These are phyloP conservation scores for Russula brevipes DNA, from an alignment of 768 basidiomycete species.

Conservation along the genomic window DNA sequence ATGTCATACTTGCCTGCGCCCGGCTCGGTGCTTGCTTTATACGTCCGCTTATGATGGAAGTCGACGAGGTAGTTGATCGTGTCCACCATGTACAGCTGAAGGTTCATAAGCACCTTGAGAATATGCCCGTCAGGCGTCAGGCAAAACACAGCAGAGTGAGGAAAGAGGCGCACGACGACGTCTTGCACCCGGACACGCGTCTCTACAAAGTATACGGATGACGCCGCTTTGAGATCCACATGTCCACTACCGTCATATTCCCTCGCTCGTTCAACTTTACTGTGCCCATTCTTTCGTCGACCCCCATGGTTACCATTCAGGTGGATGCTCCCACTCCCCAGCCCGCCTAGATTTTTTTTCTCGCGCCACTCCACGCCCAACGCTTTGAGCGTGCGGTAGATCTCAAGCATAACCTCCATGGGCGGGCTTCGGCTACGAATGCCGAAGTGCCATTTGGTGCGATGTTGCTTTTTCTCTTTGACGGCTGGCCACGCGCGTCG, in stretches of 20 bases:
- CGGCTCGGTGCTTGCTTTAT: constrained; percentile 63
- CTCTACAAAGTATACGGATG: constrained; percentile 88
- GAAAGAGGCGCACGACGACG: constrained; percentile 65
- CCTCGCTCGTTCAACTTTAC: constrained; percentile 55
- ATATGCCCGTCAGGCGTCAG: constrained; percentile 1
- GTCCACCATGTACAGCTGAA: constrained; percentile 96
- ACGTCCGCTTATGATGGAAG: constrained; percentile 96
- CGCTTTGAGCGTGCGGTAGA: constrained; percentile 85
- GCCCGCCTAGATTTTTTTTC: constrained; percentile 71
- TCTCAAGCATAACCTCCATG: constrained; percentile 99
- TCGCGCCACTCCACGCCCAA: constrained; percentile 98
- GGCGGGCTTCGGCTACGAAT: constrained; percentile 91
- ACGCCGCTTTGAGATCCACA: constrained; percentile 60
- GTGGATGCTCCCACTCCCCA: constrained; percentile 46
- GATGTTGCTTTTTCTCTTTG: constrained; percentile 65
- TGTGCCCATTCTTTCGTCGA: constrained; percentile 34
- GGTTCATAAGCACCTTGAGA: constrained; percentile 86
- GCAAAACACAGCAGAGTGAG: constrained; percentile 6
- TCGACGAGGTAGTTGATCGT: constrained; percentile 95
- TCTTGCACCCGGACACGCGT: constrained; percentile 85
- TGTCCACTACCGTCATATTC: constrained; percentile 55
- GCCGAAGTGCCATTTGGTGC: constrained; percentile 96
- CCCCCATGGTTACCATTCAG: constrained; percentile 12
- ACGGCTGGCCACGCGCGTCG: constrained; percentile 38
- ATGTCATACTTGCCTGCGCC: constrained; percentile 71